These are phyloP conservation scores for Achlya hypogyna DNA, from an alignment of 352 stramenopile genomes.

Conservation along the genomic window DNA sequence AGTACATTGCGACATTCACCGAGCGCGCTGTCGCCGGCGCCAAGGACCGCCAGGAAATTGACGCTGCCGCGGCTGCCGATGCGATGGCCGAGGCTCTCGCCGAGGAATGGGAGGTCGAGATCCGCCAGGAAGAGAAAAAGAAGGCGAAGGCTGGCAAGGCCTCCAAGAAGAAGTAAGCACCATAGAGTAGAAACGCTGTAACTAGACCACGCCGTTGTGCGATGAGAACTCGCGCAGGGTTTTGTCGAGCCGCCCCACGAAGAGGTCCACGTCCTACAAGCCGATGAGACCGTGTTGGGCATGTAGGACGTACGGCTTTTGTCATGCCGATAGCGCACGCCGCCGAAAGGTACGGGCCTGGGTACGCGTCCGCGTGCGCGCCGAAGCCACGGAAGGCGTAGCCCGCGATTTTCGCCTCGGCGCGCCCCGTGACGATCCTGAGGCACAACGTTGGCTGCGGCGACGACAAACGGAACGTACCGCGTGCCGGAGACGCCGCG, in stretches of 20 bases:
- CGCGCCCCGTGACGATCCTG: constrained; percentile 82
- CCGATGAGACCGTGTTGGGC: not conserved
- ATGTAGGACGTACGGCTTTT: constrained; percentile 17
- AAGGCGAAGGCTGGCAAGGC: constrained; percentile 56
- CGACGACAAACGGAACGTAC: constrained; percentile 16
- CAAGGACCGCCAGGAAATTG: constrained; percentile 67
- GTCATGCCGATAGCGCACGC: constrained; percentile 94
- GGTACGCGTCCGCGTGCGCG: constrained; percentile 82
- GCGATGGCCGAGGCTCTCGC: constrained; percentile 67
- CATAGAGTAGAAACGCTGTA: not conserved
- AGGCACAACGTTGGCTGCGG: not conserved
- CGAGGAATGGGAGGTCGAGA: constrained; percentile 54
- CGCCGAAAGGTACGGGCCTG: constrained; percentile 92
- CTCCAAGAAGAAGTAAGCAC: constrained; percentile 61
- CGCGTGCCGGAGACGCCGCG: constrained; percentile 93
- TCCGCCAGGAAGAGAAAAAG: constrained; percentile 27
- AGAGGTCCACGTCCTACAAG: constrained; percentile 83
- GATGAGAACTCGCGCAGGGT: constrained; percentile 81
- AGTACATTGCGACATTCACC: constrained; percentile 83
- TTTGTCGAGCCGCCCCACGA: constrained; percentile 88
- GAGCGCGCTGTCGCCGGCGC: constrained; percentile 80
- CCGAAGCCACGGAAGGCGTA: constrained; percentile 90
- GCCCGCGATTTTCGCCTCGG: constrained; percentile 85
- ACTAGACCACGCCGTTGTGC: not conserved
- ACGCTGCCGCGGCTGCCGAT: constrained; percentile 64